Evolutionary conservation across 2,329 filamentous ascomycete species (phyloP).

Genomic region (Colletotrichum sidae): DNA sequence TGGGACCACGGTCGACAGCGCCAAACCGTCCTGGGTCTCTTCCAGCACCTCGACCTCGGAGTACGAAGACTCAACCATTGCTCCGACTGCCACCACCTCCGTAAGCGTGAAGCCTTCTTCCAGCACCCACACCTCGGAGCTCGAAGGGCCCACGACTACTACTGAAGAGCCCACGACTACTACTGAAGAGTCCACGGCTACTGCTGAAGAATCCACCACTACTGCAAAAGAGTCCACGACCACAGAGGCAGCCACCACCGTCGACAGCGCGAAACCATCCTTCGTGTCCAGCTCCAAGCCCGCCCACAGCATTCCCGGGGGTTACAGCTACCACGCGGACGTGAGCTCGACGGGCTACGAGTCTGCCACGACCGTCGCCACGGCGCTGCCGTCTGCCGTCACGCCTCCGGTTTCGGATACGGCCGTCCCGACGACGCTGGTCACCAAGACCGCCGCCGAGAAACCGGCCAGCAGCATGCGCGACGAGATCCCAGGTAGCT

Average conservation of each 20-base stretch:
- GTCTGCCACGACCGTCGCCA: no score
- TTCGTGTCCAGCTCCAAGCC: not conserved
- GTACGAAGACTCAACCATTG: no score
- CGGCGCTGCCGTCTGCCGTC: no score
- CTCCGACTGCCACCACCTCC: not conserved
- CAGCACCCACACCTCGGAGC: not conserved
- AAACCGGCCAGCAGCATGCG: no score
- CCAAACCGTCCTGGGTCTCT: conserved; percentile 13
- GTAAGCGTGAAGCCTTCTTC: not conserved
- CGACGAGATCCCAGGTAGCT: conserved; percentile 9
- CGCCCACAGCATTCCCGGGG: not conserved
- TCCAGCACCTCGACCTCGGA: conserved; percentile 1
- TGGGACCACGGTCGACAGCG: conserved; percentile 15
- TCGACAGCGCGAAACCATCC: conserved; percentile 13
- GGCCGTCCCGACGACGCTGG: no score
- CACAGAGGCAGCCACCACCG: conserved; percentile 13
- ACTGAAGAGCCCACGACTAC: no score
- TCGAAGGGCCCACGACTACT: not conserved
- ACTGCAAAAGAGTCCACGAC: conserved; percentile 4
- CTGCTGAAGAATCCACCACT: not conserved
- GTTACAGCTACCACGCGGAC: conserved; percentile 5
- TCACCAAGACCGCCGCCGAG: no score
- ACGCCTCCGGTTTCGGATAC: no score
- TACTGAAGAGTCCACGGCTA: no score
- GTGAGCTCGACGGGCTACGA: no score